A percentile compares a stretch with the other conserved stretches of the same genome.
These are phyloP conservation scores for Talaromyces funiculosus DNA, from an alignment of 2,329 filamentous ascomycete species.

Conservation along the genomic window DNA sequence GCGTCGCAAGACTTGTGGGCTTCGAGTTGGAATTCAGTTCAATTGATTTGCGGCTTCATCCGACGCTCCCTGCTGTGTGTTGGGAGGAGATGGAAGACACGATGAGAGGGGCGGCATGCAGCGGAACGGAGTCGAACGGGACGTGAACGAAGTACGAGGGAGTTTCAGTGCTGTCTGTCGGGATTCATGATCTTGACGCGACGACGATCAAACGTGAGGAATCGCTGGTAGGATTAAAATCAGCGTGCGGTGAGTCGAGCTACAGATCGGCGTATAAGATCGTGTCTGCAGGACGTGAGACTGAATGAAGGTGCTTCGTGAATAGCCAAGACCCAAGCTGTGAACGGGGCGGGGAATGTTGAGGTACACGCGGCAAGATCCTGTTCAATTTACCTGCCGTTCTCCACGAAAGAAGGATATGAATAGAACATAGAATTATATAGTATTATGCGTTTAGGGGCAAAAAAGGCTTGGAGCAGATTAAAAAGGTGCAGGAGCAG, in stretches of 20 bases:
- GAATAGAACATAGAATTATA: not conserved
- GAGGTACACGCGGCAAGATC: conserved; percentile 1
- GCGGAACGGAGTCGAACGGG: not conserved
- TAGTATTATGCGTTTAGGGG: not conserved
- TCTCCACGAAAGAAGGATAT: not conserved
- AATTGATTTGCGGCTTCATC: not conserved
- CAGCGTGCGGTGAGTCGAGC: not conserved
- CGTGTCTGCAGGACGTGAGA: not conserved
- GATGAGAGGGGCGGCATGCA: conserved; percentile 1
- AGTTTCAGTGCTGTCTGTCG: not conserved
- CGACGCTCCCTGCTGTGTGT: not conserved
- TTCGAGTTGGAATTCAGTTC: not conserved
- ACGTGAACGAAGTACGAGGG: conserved; percentile 9
- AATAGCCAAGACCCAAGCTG: not conserved
- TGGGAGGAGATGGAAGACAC: not conserved
- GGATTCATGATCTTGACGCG: conserved; percentile 6
- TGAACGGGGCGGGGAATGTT: not conserved
- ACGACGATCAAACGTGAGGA: not conserved
- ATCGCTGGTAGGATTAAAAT: not conserved
- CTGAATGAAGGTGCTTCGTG: not conserved
- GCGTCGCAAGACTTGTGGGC: not conserved
- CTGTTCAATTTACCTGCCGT: not conserved
- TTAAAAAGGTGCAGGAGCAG: not conserved
- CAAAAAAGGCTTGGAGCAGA: not conserved
- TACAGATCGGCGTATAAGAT: not conserved